Conservation (phyloP, 2,329 filamentous ascomycete species). For the Colletotrichum musae region DNA sequence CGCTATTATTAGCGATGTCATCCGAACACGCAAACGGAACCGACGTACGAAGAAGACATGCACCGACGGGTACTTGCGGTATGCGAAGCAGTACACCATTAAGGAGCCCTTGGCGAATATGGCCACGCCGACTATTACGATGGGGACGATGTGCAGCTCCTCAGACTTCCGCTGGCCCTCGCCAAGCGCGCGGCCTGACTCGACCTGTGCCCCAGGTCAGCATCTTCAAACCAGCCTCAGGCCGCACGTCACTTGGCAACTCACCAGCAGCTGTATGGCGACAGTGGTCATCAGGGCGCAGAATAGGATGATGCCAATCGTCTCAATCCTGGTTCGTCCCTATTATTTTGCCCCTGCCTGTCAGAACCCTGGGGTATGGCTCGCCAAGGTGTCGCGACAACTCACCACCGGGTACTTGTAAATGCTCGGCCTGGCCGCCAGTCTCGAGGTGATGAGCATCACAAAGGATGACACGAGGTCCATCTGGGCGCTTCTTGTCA, state of each 20-base stretch:
- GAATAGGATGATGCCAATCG: conserved; percentile 76
- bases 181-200: conserved; percentile 68
- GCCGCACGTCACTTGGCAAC: conserved; percentile 44
- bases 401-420: conserved; percentile 73
- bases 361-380: conserved; percentile 12
- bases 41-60: conserved; percentile 66
- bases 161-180: conserved; percentile 58
- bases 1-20: conserved; percentile 19
- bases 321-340: conserved; percentile 74
- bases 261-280: conserved; percentile 72
- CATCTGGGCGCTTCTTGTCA: conserved; percentile 57
- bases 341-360: conserved; percentile 43
- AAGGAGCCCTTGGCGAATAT: conserved; percentile 67
- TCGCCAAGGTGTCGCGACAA: conserved; percentile 33
- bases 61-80: conserved; percentile 67
- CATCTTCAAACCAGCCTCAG: conserved; percentile 34
- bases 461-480: conserved; percentile 75
- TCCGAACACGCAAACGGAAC: conserved; percentile 3
- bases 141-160: conserved; percentile 66
- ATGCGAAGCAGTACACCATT: conserved; percentile 69
- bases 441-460: conserved; percentile 71
- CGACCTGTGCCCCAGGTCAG: conserved; percentile 55
- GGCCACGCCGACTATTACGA: conserved; percentile 68
- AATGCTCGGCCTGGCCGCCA: conserved; percentile 72
- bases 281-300: conserved; percentile 77